Evolutionary conservation across 768 basidiomycete species (phyloP).

Genomic region (Stropharia rugosoannulata): DNA sequence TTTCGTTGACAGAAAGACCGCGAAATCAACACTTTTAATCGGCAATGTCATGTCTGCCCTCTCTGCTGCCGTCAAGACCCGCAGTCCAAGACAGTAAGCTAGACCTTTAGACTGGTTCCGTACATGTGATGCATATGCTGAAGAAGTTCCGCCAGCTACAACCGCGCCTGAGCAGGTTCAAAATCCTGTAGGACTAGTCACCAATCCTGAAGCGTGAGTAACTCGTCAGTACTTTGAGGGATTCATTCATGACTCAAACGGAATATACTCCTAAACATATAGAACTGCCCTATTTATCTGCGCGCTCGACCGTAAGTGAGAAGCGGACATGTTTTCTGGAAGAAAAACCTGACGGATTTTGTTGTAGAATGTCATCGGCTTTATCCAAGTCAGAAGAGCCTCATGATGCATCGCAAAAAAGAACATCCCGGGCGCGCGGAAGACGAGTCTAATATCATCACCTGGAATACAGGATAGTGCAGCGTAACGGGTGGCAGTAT

Average conservation of each 20-base stretch:
- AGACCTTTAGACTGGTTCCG: background rate
- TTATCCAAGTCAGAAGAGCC: constrained; percentile 66
- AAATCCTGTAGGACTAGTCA: constrained; percentile 54
- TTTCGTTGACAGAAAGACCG: background rate
- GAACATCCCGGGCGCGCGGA: constrained; percentile 56
- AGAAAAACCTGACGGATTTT: background rate
- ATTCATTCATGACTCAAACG: background rate
- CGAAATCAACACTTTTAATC: background rate
- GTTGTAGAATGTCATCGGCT: constrained; percentile 63
- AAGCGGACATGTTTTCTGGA: background rate
- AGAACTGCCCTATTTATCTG: constrained; percentile 87
- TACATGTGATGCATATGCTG: constrained; percentile 3
- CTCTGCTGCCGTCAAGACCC: constrained; percentile 47
- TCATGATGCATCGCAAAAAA: constrained; percentile 71
- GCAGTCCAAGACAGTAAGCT: constrained; percentile 51
- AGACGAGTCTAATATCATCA: constrained; percentile 57
- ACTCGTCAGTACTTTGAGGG: background rate
- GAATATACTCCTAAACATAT: background rate
- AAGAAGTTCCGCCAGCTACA: constrained; percentile 31
- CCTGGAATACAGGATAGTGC: constrained; percentile 51
- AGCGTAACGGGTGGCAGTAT: background rate
- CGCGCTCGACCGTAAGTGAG: constrained; percentile 49
- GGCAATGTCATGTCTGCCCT: constrained; percentile 37
- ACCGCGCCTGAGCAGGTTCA: constrained; percentile 57
- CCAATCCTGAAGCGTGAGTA: constrained; percentile 64